Conservation (phyloP, 257 asterid species). For the Petrea volubilis region DNA sequence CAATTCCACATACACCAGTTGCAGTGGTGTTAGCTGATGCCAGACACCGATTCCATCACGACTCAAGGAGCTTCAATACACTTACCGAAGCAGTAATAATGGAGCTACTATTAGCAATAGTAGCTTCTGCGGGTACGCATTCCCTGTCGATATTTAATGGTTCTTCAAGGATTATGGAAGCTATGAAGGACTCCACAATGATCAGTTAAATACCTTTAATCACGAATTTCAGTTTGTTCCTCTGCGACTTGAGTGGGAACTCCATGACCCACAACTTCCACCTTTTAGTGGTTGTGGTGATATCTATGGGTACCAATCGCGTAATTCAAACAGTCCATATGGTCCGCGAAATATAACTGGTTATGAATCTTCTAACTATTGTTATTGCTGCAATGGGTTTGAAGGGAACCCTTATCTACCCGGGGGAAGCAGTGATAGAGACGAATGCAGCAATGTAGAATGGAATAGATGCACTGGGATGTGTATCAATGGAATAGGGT, state of each 20-base stretch:
- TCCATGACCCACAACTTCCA: neutral
- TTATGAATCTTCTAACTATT: slow-evolving; percentile 3
- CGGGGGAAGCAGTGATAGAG: slow-evolving; percentile 33
- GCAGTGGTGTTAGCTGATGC: slow-evolving; percentile 40
- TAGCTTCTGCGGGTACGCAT: slow-evolving; percentile 35
- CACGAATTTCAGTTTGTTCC: slow-evolving; percentile 17
- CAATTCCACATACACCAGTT: slow-evolving; percentile 2
- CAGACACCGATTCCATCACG: slow-evolving; percentile 6
- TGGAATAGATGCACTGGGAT: neutral
- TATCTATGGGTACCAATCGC: too few species aligned
- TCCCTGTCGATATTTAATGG: slow-evolving; percentile 32
- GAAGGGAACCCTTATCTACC: slow-evolving; percentile 39
- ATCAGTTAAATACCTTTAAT: slow-evolving; percentile 30
- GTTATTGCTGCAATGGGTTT: slow-evolving; percentile 7
- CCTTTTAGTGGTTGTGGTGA: neutral
- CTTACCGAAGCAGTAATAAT: slow-evolving; percentile 10
- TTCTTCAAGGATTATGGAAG: slow-evolving; percentile 5
- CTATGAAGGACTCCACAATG: slow-evolving; percentile 6
- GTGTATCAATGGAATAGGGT: neutral
- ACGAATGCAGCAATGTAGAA: slow-evolving; percentile 15
- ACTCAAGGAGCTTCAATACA: neutral
- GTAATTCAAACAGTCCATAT: too few species aligned
- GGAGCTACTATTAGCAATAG: neutral
- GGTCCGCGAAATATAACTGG: too few species aligned
- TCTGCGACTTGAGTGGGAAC: slow-evolving; percentile 39